Evolutionary conservation across 2,329 filamentous ascomycete species (phyloP).

Genomic region (Uncinocarpus reesii): DNA sequence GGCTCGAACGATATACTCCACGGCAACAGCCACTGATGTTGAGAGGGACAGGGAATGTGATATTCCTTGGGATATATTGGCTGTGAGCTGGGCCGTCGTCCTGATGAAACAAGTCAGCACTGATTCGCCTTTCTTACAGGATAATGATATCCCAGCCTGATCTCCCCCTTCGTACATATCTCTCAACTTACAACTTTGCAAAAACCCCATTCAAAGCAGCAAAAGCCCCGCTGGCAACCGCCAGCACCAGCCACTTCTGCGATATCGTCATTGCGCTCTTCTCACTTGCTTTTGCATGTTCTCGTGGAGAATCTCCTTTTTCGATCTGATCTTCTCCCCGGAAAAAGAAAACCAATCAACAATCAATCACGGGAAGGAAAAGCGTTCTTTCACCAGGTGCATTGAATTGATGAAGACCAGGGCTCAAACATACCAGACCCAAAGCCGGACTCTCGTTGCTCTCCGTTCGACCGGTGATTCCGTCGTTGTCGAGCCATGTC

Average conservation of each 20-base stretch:
- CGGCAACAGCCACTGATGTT: constrained; percentile 23
- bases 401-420: neutral
- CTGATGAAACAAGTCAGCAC: constrained; percentile 25
- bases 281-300: neutral
- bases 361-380: neutral
- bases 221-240: constrained; percentile 51
- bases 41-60: constrained; percentile 37
- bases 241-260: constrained; percentile 43
- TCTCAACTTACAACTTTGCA: constrained; percentile 48
- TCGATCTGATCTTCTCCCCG: constrained; percentile 1
- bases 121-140: neutral
- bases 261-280: neutral
- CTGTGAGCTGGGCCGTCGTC: constrained; percentile 52
- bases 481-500: neutral
- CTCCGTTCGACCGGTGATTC: neutral
- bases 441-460: neutral
- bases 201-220: constrained; percentile 58
- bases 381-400: too few relatives aligned
- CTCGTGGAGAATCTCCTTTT: neutral
- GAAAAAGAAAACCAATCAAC: too few relatives aligned
- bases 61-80: constrained; percentile 41
- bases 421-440: constrained; percentile 1
- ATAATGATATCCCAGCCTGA: too few relatives aligned
- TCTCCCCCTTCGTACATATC: too few relatives aligned
- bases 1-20: constrained; percentile 44